Percentiles rank a stretch among this genome's conserved stretches.
These are phyloP conservation scores for Leccinum variicolor DNA, from an alignment of 768 basidiomycete species.

Conservation along the genomic window DNA sequence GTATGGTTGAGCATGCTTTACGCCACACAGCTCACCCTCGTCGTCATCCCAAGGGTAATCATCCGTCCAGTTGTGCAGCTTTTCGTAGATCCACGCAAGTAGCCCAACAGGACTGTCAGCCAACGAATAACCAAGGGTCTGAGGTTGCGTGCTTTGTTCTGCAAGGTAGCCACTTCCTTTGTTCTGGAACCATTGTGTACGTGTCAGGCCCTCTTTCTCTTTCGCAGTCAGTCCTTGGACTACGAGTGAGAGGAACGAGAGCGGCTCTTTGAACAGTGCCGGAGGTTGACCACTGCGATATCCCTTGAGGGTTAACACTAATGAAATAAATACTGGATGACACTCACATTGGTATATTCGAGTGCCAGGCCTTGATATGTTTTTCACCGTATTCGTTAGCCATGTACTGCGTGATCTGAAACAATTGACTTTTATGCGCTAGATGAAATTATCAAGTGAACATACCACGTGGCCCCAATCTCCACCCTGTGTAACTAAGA, in stretches of 20 bases:
- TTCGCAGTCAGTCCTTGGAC: constrained; percentile 25
- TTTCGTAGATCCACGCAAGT: constrained; percentile 56
- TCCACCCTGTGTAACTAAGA: constrained; percentile 45
- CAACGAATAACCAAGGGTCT: constrained; percentile 52
- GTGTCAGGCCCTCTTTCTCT: constrained; percentile 26
- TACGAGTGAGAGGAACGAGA: constrained; percentile 27
- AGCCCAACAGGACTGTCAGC: constrained; percentile 57
- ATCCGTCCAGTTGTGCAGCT: constrained; percentile 48
- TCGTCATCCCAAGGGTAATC: constrained; percentile 56
- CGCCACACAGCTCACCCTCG: constrained; percentile 36
- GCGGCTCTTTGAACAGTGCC: constrained; percentile 18
- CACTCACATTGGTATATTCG: constrained; percentile 43
- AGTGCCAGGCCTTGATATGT: constrained; percentile 51
- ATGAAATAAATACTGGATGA: neutral
- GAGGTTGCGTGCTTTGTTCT: constrained; percentile 42
- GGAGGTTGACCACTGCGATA: constrained; percentile 24
- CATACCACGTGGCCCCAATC: constrained; percentile 44
- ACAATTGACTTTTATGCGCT: neutral
- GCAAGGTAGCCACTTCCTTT: constrained; percentile 30
- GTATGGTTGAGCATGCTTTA: neutral
- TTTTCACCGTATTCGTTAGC: constrained; percentile 37
- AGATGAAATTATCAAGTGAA: neutral
- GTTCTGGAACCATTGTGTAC: constrained; percentile 15
- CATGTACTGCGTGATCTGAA: constrained; percentile 35
- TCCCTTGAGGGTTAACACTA: neutral